Base-by-base conservation (phyloP, 2,329 filamentous ascomycete genomes). In the Hypoxylon sp. region DNA sequence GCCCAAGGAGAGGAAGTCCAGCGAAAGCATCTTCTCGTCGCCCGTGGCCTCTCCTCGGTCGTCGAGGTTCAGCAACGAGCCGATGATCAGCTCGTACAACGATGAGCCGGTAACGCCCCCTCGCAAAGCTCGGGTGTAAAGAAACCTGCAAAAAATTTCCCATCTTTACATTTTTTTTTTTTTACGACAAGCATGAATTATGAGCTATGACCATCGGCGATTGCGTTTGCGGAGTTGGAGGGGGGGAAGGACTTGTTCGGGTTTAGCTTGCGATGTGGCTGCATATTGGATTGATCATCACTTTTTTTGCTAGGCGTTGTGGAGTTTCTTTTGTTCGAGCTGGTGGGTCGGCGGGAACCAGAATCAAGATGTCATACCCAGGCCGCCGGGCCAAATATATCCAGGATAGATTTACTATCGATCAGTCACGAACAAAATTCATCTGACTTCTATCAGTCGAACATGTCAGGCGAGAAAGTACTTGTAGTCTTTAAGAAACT, bases 1-100 rank as follows among this genome's bases (percentile, higher is more conserved):
- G 59, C 59, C 59, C 13, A 27, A 57, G 20, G 35, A 36, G n/a
- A 43, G 55, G 4, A 46, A 41, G 21, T 55, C 59, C 23, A 19
- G 19, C 37, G 59, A 58, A 23, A 49, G 23, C 36, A 19, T 16
- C 32, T 44, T 44, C 35, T 35, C 45, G 4, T 61, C 51, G 5
- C 43, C 55, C 9, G n/a, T 36, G 8, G 35, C 46, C 7, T 58
- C 57, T 31, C 45, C 40, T 15, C 32, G 57, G 29, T 53, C 55
- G 5, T 58, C 57, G 7, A 42, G 37, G 8, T 49, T 55, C 42
- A 58, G 55, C 40, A 20, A 20, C 19, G 55, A 53, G 3, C 51
- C 43, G 34, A 43, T 53, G 44, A 29, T 51, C 9, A 31, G 8
- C 13, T 13, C 34, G 20, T 36, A 26, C n/a, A 7, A 44, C 7